Percentiles rank a stretch among this genome's conserved stretches.
These are phyloP conservation scores for Hippophae tibetana DNA, from an alignment of 306 rosid species.

Conservation along the genomic window DNA sequence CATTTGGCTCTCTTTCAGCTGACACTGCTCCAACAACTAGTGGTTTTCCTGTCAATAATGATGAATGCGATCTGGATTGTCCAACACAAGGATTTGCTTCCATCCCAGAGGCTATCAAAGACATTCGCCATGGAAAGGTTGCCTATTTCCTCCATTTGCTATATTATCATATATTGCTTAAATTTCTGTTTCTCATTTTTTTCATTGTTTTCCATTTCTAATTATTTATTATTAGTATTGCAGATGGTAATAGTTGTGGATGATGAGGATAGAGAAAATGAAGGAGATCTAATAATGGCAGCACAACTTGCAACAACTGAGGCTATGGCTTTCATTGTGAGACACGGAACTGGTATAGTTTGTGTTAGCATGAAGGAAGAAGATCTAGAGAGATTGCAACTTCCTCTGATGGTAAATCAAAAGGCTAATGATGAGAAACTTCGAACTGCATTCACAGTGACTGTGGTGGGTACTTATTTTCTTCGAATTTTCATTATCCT, in stretches of 20 bases:
- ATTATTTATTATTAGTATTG: conserved; percentile 6
- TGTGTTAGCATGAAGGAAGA: conserved; percentile 78
- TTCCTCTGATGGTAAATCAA: conserved; percentile 76
- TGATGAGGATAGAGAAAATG: conserved; percentile 87
- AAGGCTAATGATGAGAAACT: conserved; percentile 72
- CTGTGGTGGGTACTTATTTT: conserved; percentile 54
- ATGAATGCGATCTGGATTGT: conserved; percentile 53
- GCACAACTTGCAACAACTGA: conserved; percentile 76
- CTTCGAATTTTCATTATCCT: background rate
- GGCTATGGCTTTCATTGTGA: conserved; percentile 92
- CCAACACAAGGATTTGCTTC: conserved; percentile 76
- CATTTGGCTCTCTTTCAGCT: conserved; percentile 29
- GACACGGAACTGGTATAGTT: conserved; percentile 81
- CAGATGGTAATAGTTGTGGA: conserved; percentile 86
- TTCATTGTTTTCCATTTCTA: conserved; percentile 5
- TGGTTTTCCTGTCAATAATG: conserved; percentile 34
- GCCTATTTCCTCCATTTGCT: conserved; percentile 1
- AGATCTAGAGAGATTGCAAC: conserved; percentile 66
- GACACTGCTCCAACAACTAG: conserved; percentile 20
- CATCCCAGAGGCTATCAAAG: conserved; percentile 72
- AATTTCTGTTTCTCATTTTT: background rate
- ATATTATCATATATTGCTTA: background rate
- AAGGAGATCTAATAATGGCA: conserved; percentile 91
- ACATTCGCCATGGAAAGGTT: conserved; percentile 82
- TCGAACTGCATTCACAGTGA: conserved; percentile 64